These are phyloP conservation scores for Neoboletus brunneissimus DNA, from an alignment of 768 basidiomycete genomes.

Conservation along the genomic window DNA sequence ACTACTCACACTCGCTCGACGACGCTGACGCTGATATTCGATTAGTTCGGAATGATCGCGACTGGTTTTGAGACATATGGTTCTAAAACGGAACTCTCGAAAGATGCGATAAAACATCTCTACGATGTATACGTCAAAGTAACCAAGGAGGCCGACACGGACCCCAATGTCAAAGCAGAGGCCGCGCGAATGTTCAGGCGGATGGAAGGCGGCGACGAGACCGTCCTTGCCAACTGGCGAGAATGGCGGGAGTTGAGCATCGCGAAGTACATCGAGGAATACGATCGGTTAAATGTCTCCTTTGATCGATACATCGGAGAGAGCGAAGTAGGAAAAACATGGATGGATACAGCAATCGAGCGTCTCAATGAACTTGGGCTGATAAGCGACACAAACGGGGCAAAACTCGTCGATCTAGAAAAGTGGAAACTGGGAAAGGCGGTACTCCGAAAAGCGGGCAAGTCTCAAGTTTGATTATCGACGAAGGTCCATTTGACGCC, in stretches of 20 bases:
- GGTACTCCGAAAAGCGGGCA: constrained; percentile 83
- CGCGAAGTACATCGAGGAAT: constrained; percentile 84
- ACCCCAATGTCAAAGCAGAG: constrained; percentile 68
- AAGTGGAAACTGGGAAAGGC: constrained; percentile 91
- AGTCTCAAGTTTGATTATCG: constrained; percentile 6
- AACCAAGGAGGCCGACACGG: constrained; percentile 75
- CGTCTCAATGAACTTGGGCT: constrained; percentile 69
- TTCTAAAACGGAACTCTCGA: constrained; percentile 73
- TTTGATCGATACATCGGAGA: constrained; percentile 95
- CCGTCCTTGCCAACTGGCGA: constrained; percentile 82
- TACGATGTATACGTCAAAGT: constrained; percentile 95
- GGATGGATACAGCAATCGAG: constrained; percentile 69
- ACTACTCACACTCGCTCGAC: neutral
- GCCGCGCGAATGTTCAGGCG: constrained; percentile 89
- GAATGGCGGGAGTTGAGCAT: constrained; percentile 91
- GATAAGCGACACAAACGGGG: constrained; percentile 74
- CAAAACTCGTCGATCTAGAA: constrained; percentile 82
- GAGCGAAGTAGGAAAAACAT: constrained; percentile 70
- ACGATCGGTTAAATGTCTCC: constrained; percentile 81
- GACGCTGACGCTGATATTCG: neutral
- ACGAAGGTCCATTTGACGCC: neutral
- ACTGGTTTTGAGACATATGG: constrained; percentile 93
- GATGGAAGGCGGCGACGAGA: constrained; percentile 92
- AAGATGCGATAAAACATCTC: constrained; percentile 91
- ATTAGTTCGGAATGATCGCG: constrained; percentile 81